Evolutionary conservation across 176 grass and related monocot species (phyloP), one percentile per base, ranked within the genome.

Genomic region (Echinochloa phyllopogon): DNA sequence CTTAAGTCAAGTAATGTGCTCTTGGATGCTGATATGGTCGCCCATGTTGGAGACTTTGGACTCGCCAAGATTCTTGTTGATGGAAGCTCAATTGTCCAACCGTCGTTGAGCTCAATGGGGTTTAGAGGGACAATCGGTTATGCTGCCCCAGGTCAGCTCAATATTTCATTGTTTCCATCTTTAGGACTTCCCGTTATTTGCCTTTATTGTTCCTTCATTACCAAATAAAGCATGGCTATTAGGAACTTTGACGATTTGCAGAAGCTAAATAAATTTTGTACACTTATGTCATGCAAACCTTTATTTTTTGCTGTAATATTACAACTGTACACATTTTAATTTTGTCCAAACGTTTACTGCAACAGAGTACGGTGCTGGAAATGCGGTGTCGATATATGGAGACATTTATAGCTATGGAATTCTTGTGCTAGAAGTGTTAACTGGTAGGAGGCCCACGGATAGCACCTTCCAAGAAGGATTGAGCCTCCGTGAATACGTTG

Each of bases 381-480:
- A 65, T 21, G 14, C 21, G 37, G 82, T 81, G 1, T 80, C 81
- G 45, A 75, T 24, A 4, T 47, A 85, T 18, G 87, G 87, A 63
- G 87, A 75, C 12, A 79, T 81, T 15, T 89, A 89, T 47, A 89
- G 82, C 10, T 85, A 74, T 36, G 82, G 87, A 43, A 69, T 85
- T 44, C 75, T 85, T 23, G 10, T 89, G 36, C 24, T 89, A 47
- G 87, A 89, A 43, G 85, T 57, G 75, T 27, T 81, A 17, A 85
- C 65, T 0, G 75, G 25, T 11, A 85, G 33, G 57, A 70, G 60
- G 15, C 88, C 88, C n/a, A 89, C 82, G 0, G 76, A 86, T 11
- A 42, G 11, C 57, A 38, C 16, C 10, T 89, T 86, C 41, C 9
- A 0, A 1, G 17, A 76, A 37, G 63, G 68, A 37, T 1, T 27